Evolutionary conservation across 179 eudicot genomes (phyloP), one percentile per base, ranked within the genome.

Genomic region (Pouteria campechiana): DNA sequence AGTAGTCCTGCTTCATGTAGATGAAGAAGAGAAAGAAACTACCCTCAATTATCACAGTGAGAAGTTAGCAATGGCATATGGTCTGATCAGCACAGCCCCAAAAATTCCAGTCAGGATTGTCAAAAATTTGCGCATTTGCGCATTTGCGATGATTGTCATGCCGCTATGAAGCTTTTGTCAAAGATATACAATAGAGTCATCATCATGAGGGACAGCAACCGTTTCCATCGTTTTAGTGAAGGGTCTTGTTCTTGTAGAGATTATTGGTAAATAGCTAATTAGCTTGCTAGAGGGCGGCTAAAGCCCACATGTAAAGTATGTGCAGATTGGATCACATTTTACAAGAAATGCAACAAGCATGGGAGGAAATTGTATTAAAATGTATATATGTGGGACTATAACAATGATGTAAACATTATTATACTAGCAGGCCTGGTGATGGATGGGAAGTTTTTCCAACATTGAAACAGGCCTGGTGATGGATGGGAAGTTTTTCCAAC

Each of bases 181-280:
- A 72, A 52, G 52, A 42, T 75, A 21, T 75, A 55, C 22, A 46
- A 39, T 2, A 59, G 87, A 2, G 57, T 42, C 28, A 68, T 79
- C 22, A 18, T 62, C 9, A 65, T 70, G 2, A 68, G 82, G 35
- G 87, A 79, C 44, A 45, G 79, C 5, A 75, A 66, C 27, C 66
- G 82, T 16, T 79, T 79, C 48, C 79, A 72, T 57, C 81, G 66
- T 52, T 78, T 78, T 47, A 68, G 64, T 52, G 67, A 78, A 56
- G 86, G 86, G 25, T 16, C 9, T 9, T 79, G 82, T 46, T 79
- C 87, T 44, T 79, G 82, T 54, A 68, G 15, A 42, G 87, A 79
- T 22, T 65, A 46, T 36, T 75, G 82, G 82, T 79, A 55, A 63
- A n/a, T n/a, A n/a, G n/a, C n/a, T n/a, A n/a, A n/a, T n/a, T n/a